These are phyloP conservation scores for Cajanus cajan DNA, from an alignment of 306 rosid genomes.

Conservation along the genomic window DNA sequence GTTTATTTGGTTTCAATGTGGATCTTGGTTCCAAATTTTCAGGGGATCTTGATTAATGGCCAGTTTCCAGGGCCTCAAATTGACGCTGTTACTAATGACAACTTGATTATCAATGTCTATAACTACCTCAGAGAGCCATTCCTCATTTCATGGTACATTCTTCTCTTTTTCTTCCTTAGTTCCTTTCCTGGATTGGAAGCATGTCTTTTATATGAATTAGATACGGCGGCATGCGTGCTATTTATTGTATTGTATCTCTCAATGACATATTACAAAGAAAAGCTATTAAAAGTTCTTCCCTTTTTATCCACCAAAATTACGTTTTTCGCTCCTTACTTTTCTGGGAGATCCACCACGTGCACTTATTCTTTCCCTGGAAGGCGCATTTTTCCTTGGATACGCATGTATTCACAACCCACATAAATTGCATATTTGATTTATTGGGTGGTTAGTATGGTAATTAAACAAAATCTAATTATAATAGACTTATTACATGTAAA, in stretches of 20 bases:
- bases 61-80: constrained; percentile 99
- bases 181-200: not conserved
- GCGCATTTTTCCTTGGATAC: not conserved
- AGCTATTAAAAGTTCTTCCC: not conserved
- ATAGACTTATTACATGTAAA: not conserved
- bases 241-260: not conserved
- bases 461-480: not conserved
- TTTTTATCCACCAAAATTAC: not conserved
- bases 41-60: constrained; percentile 95
- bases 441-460: not conserved
- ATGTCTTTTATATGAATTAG: constrained; percentile 1
- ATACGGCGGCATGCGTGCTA: constrained; percentile 1
- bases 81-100: constrained; percentile 92
- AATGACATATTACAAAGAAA: not conserved
- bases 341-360: constrained; percentile 25
- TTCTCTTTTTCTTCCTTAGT: not conserved
- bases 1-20: constrained; percentile 13
- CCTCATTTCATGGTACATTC: constrained; percentile 78
- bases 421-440: constrained; percentile 6
- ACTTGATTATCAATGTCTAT: constrained; percentile 76
- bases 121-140: constrained; percentile 82
- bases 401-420: not conserved
- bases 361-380: not conserved
- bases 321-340: not conserved
- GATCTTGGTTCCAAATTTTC: constrained; percentile 29